Percentiles rank a stretch among this genome's conserved stretches.
These are phyloP conservation scores for Yarrowia galli DNA, from an alignment of 1,139 yeast species.

Conservation along the genomic window DNA sequence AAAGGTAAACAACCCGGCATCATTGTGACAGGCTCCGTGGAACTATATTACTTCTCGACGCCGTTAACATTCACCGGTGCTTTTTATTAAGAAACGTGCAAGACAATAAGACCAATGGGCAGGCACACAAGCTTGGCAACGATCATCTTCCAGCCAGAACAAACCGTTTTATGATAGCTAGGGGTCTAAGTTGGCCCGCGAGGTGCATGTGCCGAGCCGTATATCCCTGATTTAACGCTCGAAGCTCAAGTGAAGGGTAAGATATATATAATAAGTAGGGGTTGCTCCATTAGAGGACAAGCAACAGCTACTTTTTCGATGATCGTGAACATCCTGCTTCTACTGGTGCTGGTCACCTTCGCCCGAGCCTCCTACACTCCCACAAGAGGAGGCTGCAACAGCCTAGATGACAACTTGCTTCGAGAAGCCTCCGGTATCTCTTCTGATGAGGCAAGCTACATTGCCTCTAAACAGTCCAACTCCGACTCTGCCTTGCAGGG, in stretches of 20 bases:
- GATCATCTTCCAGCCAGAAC: neutral
- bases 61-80: conserved; percentile 2
- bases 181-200: neutral
- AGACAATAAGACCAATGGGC: neutral
- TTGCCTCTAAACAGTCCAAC: conserved; percentile 42
- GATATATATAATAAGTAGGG: neutral
- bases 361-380: conserved; percentile 1
- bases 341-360: conserved; percentile 25
- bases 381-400: neutral
- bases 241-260: neutral
- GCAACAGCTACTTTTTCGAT: neutral
- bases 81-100: neutral
- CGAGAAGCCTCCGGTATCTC: conserved; percentile 14
- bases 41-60: neutral
- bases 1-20: no score
- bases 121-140: neutral
- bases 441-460: conserved; percentile 43
- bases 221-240: neutral
- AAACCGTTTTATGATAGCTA: conserved; percentile 1
- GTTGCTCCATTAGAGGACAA: neutral
- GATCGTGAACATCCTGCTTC: conserved; percentile 9
- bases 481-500: conserved; percentile 36
- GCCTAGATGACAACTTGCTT: neutral
- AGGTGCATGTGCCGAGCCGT: conserved; percentile 9
- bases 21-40: conserved; percentile 1